phyloP scores from a whole-genome alignment of 345 rosid genomes.

The Populus alba region DNA sequence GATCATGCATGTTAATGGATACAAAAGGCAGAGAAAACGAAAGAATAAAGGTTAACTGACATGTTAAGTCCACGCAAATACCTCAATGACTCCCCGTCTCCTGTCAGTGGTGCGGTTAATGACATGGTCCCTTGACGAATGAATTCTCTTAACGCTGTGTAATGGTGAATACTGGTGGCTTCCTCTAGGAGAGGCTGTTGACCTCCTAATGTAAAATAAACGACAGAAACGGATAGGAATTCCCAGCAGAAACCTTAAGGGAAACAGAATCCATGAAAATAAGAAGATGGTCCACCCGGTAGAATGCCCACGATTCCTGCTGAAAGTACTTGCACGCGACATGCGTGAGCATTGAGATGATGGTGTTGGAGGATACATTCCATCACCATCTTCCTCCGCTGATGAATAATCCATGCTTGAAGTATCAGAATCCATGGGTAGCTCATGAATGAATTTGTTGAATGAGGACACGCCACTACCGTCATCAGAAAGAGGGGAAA shows the following conservation, averaged over 20 bases:
- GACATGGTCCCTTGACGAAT: conserved; percentile 54
- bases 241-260: conserved; percentile 56
- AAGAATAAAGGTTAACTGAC: neutral
- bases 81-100: conserved; percentile 99
- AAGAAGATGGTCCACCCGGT: conserved; percentile 50
- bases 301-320: conserved; percentile 36
- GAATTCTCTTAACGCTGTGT: conserved; percentile 38
- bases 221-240: conserved; percentile 39
- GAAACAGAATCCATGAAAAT: conserved; percentile 65
- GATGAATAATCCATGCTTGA: conserved; percentile 74
- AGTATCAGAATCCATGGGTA: conserved; percentile 71
- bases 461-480: conserved; percentile 92
- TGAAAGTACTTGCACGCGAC: conserved; percentile 48
- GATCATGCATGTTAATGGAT: conserved; percentile 2
- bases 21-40: neutral
- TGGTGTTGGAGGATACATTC: conserved; percentile 57
- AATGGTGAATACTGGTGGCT: conserved; percentile 35
- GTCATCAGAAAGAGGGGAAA: conserved; percentile 1
- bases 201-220: conserved; percentile 35
- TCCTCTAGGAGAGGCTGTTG: conserved; percentile 33
- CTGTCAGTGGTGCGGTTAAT: conserved; percentile 73
- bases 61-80: conserved; percentile 27
- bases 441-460: conserved; percentile 86
- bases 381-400: conserved; percentile 72
- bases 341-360: conserved; percentile 65